phyloP scores from a whole-genome alignment of 2,329 filamentous ascomycete species.

The Ascochyta clinopodiicola region DNA sequence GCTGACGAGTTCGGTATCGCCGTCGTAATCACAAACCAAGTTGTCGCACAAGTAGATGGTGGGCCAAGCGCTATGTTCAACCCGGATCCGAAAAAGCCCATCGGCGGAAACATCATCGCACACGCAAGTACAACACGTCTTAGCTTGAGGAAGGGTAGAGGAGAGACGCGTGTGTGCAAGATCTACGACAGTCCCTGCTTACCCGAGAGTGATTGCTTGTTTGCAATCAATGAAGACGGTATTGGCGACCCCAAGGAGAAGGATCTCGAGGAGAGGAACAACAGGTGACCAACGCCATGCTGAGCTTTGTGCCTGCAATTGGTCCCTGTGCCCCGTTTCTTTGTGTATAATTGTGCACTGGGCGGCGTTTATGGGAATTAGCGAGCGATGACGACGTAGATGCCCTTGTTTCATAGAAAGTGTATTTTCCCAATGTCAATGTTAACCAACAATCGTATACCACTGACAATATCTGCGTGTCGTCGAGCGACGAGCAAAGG shows the following conservation, averaged over 20 bases:
- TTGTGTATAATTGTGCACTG: conserved; percentile 19
- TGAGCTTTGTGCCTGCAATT: background rate
- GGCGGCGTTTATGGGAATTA: conserved; percentile 19
- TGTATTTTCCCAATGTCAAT: background rate
- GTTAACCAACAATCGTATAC: no score
- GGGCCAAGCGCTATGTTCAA: conserved; percentile 98
- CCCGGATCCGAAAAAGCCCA: conserved; percentile 98
- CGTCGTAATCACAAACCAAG: conserved; percentile 98
- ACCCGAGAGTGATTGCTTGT: conserved; percentile 94
- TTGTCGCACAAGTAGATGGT: conserved; percentile 96
- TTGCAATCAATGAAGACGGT: conserved; percentile 96
- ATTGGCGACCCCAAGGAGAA: conserved; percentile 96
- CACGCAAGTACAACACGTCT: conserved; percentile 95
- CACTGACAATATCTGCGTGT: no score
- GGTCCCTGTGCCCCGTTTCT: background rate
- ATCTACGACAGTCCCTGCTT: conserved; percentile 98
- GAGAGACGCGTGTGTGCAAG: conserved; percentile 96
- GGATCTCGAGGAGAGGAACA: conserved; percentile 76
- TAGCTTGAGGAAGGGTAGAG: conserved; percentile 93
- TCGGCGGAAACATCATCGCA: conserved; percentile 98
- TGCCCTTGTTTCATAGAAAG: background rate
- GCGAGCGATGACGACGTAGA: conserved; percentile 13
- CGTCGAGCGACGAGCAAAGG: background rate
- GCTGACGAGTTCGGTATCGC: conserved; percentile 89
- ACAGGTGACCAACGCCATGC: conserved; percentile 17